phyloP scores from a whole-genome alignment of 2,329 filamentous ascomycete species.

The Coniosporium tulheliwenetii region DNA sequence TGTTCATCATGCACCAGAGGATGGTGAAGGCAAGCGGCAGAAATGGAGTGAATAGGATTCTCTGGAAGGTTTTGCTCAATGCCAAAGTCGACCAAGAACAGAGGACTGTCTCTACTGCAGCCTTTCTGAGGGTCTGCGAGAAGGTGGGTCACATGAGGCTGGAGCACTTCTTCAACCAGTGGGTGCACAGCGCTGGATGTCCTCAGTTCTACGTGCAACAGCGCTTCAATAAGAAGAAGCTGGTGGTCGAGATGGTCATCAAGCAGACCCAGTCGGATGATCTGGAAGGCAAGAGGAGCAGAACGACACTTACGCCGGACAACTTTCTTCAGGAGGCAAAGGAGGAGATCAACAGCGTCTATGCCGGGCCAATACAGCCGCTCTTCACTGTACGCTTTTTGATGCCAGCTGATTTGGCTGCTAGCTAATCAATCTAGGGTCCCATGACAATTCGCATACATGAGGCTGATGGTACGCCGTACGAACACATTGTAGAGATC shows the following conservation, averaged over 20 bases:
- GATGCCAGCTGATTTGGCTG: neutral
- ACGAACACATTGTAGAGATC: conserved; percentile 95
- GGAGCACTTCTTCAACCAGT: conserved; percentile 86
- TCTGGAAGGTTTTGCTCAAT: conserved; percentile 73
- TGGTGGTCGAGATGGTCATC: conserved; percentile 85
- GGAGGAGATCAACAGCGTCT: conserved; percentile 57
- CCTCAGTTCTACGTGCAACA: conserved; percentile 77
- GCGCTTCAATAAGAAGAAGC: conserved; percentile 92
- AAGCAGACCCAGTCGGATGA: conserved; percentile 53
- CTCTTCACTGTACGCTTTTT: conserved; percentile 47
- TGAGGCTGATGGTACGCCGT: conserved; percentile 93
- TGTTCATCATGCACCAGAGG: conserved; percentile 86
- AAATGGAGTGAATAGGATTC: conserved; percentile 67
- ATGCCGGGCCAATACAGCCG: conserved; percentile 53
- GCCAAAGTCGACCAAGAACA: conserved; percentile 65
- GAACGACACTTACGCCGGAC: conserved; percentile 27
- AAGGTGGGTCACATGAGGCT: conserved; percentile 76
- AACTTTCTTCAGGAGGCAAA: conserved; percentile 77
- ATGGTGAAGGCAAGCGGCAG: conserved; percentile 79
- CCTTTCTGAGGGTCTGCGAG: conserved; percentile 73
- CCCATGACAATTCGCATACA: conserved; percentile 97
- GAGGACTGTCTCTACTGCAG: conserved; percentile 53
- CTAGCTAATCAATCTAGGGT: conserved; percentile 26
- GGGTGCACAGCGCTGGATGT: conserved; percentile 78
- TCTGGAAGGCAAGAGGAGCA: conserved; percentile 29